Base-by-base conservation (phyloP, 768 basidiomycete species). In the Lanmaoa pseudosensibilis region DNA sequence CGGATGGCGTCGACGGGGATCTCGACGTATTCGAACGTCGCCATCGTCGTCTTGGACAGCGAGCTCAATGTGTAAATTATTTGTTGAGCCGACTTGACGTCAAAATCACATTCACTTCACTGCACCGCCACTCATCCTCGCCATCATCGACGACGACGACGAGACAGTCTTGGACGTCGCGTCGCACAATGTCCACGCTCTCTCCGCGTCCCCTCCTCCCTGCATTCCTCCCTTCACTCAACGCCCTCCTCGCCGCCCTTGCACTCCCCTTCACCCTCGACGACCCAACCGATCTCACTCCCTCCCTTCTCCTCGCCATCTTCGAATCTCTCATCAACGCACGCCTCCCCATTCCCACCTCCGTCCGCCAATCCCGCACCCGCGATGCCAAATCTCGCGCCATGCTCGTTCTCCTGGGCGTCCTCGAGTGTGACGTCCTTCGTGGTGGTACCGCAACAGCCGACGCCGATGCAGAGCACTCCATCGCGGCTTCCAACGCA, bases 361-460 rank as follows among this genome's bases (percentile, higher is more conserved):
- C 68, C 19, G 66, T 74, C 25, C 73, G 79, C 58, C 60, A 74
- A 51, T 73, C 77, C 37, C 69, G 75, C 63, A 73, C 69, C 50
- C 41, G 56, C 54, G 54, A 59, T 1, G 74, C 76, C 9, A 84
- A 84, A 61, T 69, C 88, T 1, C 81, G 86, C 46, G 82, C 81
- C 33, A 85, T 87, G 77, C 89, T 91, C 63, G 76, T 91, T 4
- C 87, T 92, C 53, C 77, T 92, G 8, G 89, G 89, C 2, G 81
- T 90, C 7, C 76, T 92, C 7, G 85, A 88, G 57, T 79, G 75
- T 32, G 88, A 91, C 58, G 71, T 90, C 36, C 65, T 91, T 15
- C 68, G 72, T 40, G 69, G 72, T 49, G 83, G 88, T 52, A 78
- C 88, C 9, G 38, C 53, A 15, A 2, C 50, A 5, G 13, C 19